Evolutionary conservation across 495 filamentous ascomycete species (phyloP).

Genomic region (Neurospora sp.): DNA sequence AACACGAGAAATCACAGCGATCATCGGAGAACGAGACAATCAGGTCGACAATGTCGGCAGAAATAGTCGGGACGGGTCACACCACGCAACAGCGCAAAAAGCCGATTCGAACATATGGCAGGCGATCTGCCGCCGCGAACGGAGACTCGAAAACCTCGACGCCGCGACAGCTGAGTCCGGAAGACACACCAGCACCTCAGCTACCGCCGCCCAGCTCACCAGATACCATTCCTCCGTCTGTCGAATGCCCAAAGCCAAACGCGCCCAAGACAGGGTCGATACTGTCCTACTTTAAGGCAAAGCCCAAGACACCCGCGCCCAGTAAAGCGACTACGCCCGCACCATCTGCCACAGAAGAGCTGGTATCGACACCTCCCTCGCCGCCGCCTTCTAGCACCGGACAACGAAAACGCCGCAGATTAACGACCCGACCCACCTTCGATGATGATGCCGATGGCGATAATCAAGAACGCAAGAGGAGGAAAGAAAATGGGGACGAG

Average conservation of each 20-base stretch:
- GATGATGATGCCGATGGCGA: neutral
- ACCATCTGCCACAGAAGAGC: neutral
- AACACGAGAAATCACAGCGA: neutral
- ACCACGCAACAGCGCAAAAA: conserved; percentile 17
- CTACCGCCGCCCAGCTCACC: neutral
- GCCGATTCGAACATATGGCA: conserved; percentile 35
- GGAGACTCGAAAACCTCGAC: neutral
- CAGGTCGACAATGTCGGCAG: neutral
- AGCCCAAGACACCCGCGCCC: conserved; percentile 5
- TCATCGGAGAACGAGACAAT: neutral
- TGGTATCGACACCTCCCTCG: conserved; percentile 12
- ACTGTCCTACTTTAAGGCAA: conserved; percentile 30
- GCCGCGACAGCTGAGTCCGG: neutral
- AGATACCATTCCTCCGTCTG: neutral
- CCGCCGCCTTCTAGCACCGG: conserved; percentile 8
- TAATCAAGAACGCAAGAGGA: neutral
- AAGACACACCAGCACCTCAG: neutral
- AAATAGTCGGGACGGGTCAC: neutral
- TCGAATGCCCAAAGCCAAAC: neutral
- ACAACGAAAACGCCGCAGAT: conserved; percentile 23
- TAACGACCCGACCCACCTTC: conserved; percentile 22
- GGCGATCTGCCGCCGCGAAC: conserved; percentile 15
- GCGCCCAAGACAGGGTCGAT: conserved; percentile 28
- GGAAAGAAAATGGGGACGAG: neutral
- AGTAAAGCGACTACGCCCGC: neutral